These are phyloP conservation scores for Atractiella rhizophila DNA, from an alignment of 768 basidiomycete species.

Conservation along the genomic window DNA sequence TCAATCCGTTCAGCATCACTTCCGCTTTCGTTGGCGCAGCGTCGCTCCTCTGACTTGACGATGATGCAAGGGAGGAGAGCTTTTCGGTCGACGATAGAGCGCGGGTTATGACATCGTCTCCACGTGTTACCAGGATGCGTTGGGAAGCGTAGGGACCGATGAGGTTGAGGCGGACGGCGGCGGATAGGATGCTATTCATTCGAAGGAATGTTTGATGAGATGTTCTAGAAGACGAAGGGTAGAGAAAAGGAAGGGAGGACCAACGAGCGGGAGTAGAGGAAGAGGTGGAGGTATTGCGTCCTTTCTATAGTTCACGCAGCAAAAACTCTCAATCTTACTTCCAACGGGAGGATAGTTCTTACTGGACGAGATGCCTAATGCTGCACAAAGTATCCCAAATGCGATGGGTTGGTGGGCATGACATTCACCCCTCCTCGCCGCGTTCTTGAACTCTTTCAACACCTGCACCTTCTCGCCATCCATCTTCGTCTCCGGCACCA, in stretches of 20 bases:
- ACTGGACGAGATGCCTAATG: slow-evolving; percentile 38
- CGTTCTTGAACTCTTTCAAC: slow-evolving; percentile 42
- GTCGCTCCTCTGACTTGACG: slow-evolving; percentile 8
- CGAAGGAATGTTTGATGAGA: too few relatives aligned
- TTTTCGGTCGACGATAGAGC: slow-evolving; percentile 38
- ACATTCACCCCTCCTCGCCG: slow-evolving; percentile 30
- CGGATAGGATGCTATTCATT: slow-evolving; percentile 66
- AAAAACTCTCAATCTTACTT: too few relatives aligned
- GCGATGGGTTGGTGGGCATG: slow-evolving; percentile 67
- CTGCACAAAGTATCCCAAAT: slow-evolving; percentile 64
- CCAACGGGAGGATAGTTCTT: slow-evolving; percentile 27
- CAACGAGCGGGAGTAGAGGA: slow-evolving; percentile 76
- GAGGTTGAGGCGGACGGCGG: slow-evolving; percentile 69
- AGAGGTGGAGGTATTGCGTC: slow-evolving; percentile 64
- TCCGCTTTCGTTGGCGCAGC: slow-evolving; percentile 13
- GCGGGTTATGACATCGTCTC: slow-evolving; percentile 43
- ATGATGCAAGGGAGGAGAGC: slow-evolving; percentile 27
- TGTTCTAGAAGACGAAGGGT: too few relatives aligned
- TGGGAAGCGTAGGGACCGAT: slow-evolving; percentile 84
- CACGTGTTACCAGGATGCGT: slow-evolving; percentile 54
- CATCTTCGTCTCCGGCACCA: slow-evolving; percentile 26
- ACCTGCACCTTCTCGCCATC: slow-evolving; percentile 19
- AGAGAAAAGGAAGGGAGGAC: too few relatives aligned
- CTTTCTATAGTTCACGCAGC: slow-evolving; percentile 32
- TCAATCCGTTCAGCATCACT: slow-evolving; percentile 17